A percentile compares a stretch with the other conserved stretches of the same genome.
Evolutionary conservation across 345 rosid species (phyloP).

Genomic region (Lepidium africanum): DNA sequence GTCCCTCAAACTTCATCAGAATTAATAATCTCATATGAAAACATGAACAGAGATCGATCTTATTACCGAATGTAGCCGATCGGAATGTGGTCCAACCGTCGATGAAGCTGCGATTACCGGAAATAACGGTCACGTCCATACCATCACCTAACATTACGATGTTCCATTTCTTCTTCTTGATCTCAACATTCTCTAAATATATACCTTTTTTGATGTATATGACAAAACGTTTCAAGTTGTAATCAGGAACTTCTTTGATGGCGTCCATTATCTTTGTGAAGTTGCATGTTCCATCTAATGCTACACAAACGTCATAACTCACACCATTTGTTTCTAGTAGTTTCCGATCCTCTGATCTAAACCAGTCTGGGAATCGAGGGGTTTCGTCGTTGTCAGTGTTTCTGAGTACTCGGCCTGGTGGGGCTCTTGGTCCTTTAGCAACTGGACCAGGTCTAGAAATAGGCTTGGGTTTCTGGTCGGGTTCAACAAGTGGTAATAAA

Average conservation of each 20-base stretch:
- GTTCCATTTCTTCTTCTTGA: conserved; percentile 83
- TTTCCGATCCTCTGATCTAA: conserved; percentile 42
- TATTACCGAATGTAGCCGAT: conserved; percentile 79
- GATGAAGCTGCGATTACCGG: conserved; percentile 50
- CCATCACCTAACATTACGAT: conserved; percentile 84
- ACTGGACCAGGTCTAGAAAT: conserved; percentile 11
- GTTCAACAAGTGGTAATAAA: conserved; percentile 45
- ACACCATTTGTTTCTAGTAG: conserved; percentile 39
- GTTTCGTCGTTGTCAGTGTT: not conserved
- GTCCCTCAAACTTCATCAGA: not conserved
- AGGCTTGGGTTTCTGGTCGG: conserved; percentile 20
- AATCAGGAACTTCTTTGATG: conserved; percentile 50
- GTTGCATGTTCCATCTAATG: conserved; percentile 76
- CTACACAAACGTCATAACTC: conserved; percentile 37
- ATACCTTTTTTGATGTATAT: conserved; percentile 62
- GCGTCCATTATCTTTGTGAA: conserved; percentile 64
- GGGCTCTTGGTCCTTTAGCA: conserved; percentile 18
- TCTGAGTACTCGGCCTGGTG: conserved; percentile 20
- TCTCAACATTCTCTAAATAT: conserved; percentile 69
- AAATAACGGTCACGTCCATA: conserved; percentile 46
- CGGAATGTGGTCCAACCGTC: conserved; percentile 96
- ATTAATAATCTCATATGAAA: not conserved
- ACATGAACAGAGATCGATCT: not conserved
- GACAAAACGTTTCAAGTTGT: conserved; percentile 44
- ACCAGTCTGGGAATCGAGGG: conserved; percentile 49